Evolutionary conservation across 192 early-diverging fungal genomes (phyloP), one percentile per base, ranked within the genome.

Genomic region (Umbelopsis ramanniana): DNA sequence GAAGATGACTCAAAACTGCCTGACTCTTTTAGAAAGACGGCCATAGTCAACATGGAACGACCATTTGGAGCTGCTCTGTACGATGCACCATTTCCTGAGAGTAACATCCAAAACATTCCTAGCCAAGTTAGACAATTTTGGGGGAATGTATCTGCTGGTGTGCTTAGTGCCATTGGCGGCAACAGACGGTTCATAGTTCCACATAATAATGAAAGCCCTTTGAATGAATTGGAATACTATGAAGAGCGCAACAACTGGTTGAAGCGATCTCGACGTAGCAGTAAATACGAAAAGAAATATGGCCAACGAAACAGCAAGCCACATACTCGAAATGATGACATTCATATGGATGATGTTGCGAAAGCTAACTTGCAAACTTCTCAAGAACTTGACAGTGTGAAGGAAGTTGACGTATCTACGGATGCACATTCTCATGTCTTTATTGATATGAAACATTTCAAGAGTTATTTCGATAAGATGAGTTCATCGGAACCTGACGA

Each of bases 91-190:
- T 63, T 63, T n/a, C 57, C 57, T 8, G 57, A 63, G 11, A 26
- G 19, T 1, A 63, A 37, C 2, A 37, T 63, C 17, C 57, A 63
- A 63, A 63, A 63, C 2, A 9, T 63, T 63, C 57, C 57, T 14
- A 37, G 29, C 26, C 57, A 63, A 35, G 57, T 63, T 29, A 26
- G 57, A 63, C 24, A 63, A 17, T 63, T 63, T 63, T 63, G 57
- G 57, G 57, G 57, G 12, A 63, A 63, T 37, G 57, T 63, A 4
- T 63, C 57, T 17, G 57, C 57, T 14, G 33, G 57, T 33, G 57
- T 63, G 8, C 57, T 63, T 15, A 6, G 57, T 17, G 57, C 57
- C 14, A 63, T 63, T 19, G 33, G 17, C 19, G 57, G 33, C 12
- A 63, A 63, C 26, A 29, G 57, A 5, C 57, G 57, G 0, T 50